These are phyloP conservation scores for Phytophthora crassamura DNA, from an alignment of 352 stramenopile species.

Conservation along the genomic window DNA sequence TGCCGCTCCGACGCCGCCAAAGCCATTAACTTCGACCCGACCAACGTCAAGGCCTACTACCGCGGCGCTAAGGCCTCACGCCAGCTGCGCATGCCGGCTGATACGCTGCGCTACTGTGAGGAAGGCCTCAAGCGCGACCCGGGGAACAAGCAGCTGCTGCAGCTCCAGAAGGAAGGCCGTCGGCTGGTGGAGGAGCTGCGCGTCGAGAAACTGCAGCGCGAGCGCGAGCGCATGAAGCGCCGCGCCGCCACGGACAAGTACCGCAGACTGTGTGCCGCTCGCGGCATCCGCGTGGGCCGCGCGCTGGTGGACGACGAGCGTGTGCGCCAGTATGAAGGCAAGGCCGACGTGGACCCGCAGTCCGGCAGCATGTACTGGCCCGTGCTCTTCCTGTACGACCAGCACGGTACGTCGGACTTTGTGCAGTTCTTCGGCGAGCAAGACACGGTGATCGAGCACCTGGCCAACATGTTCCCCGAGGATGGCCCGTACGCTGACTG, in stretches of 20 bases:
- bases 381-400: conserved; percentile 86
- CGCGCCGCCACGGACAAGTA: conserved; percentile 81
- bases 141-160: conserved; percentile 79
- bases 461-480: conserved; percentile 91
- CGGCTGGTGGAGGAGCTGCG: conserved; percentile 70
- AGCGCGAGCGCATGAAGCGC: conserved; percentile 72
- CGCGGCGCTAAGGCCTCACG: conserved; percentile 84
- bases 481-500: conserved; percentile 85
- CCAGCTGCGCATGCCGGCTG: conserved; percentile 77
- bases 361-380: conserved; percentile 78
- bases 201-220: conserved; percentile 66
- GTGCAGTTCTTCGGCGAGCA: conserved; percentile 83
- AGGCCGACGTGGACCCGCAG: conserved; percentile 73
- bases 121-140: conserved; percentile 78
- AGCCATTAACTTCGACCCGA: conserved; percentile 70
- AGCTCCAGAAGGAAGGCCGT: conserved; percentile 68
- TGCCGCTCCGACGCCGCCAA: conserved; percentile 82
- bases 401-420: conserved; percentile 88
- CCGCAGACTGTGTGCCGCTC: conserved; percentile 70
- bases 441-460: conserved; percentile 83
- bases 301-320: conserved; percentile 83
- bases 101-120: conserved; percentile 85
- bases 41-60: conserved; percentile 88
- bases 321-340: conserved; percentile 84
- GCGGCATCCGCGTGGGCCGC: conserved; percentile 71